A percentile compares a stretch with the other conserved stretches of the same genome.
Evolutionary conservation across 305 asterid genomes (phyloP).

Genomic region (Fraxinus nigra): DNA sequence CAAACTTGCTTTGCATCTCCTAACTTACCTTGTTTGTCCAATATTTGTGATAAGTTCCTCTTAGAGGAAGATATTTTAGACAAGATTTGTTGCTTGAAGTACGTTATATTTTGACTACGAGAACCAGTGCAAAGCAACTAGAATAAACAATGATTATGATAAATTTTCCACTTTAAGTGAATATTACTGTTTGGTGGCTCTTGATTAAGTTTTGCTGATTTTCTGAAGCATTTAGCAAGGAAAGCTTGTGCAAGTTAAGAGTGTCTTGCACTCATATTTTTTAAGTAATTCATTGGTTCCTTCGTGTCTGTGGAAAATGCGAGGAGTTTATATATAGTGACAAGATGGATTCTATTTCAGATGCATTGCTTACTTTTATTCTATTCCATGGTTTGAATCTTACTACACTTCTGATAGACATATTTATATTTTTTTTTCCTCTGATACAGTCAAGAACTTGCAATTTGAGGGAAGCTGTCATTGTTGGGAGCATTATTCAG

Average conservation of each 20-base stretch:
- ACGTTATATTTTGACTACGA: not conserved
- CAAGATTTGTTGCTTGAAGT: not conserved
- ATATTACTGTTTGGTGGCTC: not conserved
- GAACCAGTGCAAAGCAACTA: not conserved
- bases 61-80: not conserved
- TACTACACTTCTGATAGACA: not conserved
- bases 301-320: not conserved
- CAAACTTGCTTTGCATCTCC: not conserved
- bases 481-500: conserved; percentile 69
- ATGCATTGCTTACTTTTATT: not conserved
- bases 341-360: not conserved
- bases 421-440: not conserved
- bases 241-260: not conserved
- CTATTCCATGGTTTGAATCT: not conserved
- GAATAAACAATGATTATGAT: not conserved
- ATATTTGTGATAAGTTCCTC: not conserved
- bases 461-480: conserved; percentile 72
- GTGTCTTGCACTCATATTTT: not conserved
- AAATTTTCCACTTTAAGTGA: not conserved
- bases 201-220: not conserved
- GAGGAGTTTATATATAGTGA: not conserved
- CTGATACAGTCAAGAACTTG: conserved; percentile 67
- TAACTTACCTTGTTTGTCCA: not conserved
- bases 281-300: not conserved
- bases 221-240: not conserved